phyloP scores from a whole-genome alignment of 1,139 yeast species.

The Hansenula lynferdii region DNA sequence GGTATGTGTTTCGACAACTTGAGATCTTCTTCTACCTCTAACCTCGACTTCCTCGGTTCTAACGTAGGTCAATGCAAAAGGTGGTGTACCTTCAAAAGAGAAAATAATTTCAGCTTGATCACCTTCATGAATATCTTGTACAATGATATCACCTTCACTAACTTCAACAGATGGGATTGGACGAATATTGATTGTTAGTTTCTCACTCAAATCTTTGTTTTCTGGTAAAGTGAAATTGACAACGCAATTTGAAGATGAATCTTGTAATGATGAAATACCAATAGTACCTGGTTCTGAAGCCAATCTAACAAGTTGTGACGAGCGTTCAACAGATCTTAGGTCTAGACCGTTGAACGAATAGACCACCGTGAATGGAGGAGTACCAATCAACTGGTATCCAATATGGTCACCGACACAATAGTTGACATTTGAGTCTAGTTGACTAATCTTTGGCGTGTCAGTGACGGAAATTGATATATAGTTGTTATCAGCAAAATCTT shows the following conservation, averaged over 20 bases:
- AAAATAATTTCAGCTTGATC: slow-evolving; percentile 72
- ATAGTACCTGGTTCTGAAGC: slow-evolving; percentile 81
- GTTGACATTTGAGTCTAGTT: slow-evolving; percentile 35
- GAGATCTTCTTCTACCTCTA: slow-evolving; percentile 31
- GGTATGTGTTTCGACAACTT: slow-evolving; percentile 72
- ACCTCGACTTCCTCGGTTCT: slow-evolving; percentile 39
- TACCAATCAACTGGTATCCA: slow-evolving; percentile 69
- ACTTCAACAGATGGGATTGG: slow-evolving; percentile 91
- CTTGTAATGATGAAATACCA: slow-evolving; percentile 64
- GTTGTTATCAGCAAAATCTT: slow-evolving; percentile 33
- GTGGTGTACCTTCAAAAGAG: slow-evolving; percentile 67
- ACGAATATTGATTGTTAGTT: slow-evolving; percentile 53
- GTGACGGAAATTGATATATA: slow-evolving; percentile 51
- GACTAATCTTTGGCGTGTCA: slow-evolving; percentile 66
- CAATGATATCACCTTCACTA: slow-evolving; percentile 68
- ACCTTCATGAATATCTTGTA: slow-evolving; percentile 87
- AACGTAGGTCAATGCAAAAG: slow-evolving; percentile 53
- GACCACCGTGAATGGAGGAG: slow-evolving; percentile 70
- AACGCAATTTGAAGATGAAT: slow-evolving; percentile 71
- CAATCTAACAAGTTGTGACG: slow-evolving; percentile 57
- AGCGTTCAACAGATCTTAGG: slow-evolving; percentile 54
- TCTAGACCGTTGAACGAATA: slow-evolving; percentile 66
- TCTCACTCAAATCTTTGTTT: slow-evolving; percentile 31
- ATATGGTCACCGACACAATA: slow-evolving; percentile 94
- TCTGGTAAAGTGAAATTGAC: slow-evolving; percentile 48